Base-by-base conservation (phyloP, 192 early-diverging fungal genomes). In the Mortierella alpina region DNA sequence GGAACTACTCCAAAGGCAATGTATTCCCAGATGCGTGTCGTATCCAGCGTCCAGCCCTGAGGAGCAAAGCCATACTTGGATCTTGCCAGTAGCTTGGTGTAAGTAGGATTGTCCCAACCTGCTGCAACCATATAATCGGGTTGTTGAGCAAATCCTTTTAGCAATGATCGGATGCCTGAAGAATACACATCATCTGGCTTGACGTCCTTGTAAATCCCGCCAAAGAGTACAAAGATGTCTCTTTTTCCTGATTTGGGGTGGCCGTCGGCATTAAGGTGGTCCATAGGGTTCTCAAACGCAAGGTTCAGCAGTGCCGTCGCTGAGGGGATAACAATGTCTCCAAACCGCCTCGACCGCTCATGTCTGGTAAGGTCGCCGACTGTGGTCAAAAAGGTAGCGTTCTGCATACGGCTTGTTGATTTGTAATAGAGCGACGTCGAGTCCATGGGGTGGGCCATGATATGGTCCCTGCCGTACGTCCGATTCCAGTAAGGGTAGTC, bases 391-490 rank as follows among this genome's bases (percentile, higher is more conserved):
- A 85, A 87, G 9, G 79, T 84, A 2, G 86, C 83, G 31, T 73
- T 73, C 18, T 72, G 47, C 66, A 75, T 63, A 2, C 64, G 46
- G 47, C 55, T 52, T 13, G 45, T 75, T 49, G 42, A 62, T 8
- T 75, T 67, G 52, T 87, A 87, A 47, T 85, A 87, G 50, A 64
- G 76, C 41, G 66, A 78, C 0, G 77, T 73, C 15, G 66, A 50
- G 46, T 84, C 82, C 82, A 85, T 87, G 5, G 86, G 82, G 50
- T 87, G 86, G 9, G 82, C 61, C 72, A 87, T 77, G n/a, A 87
- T 68, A 56, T 87, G 86, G 55, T 82, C 68, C 22, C 49, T 50
- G 5, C 86, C 86, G 12, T 53, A 39, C 9, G 71, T 70, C 60
- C 63, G 50, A 55, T 85, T 85, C 86, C 86, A 87, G 49, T 78